Evolutionary conservation across 2,329 filamentous ascomycete genomes (phyloP).

Genomic region (Alternaria dauci): DNA sequence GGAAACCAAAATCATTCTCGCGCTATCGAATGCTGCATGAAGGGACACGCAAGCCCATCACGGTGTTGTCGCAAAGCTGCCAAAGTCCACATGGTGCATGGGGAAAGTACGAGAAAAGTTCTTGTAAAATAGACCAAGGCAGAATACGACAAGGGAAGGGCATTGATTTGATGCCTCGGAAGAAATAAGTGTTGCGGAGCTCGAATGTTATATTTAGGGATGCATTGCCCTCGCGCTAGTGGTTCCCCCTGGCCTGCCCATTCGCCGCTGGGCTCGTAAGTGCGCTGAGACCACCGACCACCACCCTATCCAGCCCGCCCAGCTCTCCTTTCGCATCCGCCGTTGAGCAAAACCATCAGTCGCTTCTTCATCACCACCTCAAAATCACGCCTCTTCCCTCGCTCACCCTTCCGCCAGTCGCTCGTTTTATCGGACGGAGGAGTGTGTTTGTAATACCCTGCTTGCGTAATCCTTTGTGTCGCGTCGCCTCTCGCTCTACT

Average conservation of each 20-base stretch:
- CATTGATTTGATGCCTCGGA: slow-evolving; percentile 7
- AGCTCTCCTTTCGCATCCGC: slow-evolving; percentile 17
- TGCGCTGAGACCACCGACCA: slow-evolving; percentile 13
- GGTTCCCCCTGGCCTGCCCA: slow-evolving; percentile 8
- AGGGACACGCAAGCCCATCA: background rate
- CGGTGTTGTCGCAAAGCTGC: background rate
- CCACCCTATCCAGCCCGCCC: background rate
- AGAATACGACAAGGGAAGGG: background rate
- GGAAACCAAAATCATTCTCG: slow-evolving; percentile 1
- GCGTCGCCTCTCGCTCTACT: slow-evolving; percentile 30
- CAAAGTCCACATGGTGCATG: background rate
- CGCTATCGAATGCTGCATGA: background rate
- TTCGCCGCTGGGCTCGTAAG: slow-evolving; percentile 7
- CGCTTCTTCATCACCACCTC: slow-evolving; percentile 30
- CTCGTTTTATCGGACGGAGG: slow-evolving; percentile 45
- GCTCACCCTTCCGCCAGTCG: slow-evolving; percentile 44
- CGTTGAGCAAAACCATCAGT: slow-evolving; percentile 10
- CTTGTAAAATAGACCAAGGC: background rate
- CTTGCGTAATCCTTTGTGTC: slow-evolving; percentile 29
- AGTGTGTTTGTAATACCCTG: slow-evolving; percentile 21
- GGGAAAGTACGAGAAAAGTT: background rate
- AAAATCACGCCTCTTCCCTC: background rate
- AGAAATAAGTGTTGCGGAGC: slow-evolving; percentile 17
- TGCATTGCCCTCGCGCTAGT: slow-evolving; percentile 10
- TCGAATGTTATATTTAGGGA: slow-evolving; percentile 19